Conservation (phyloP, 2,329 filamentous ascomycete species). For the Colletotrichum liriopes region DNA sequence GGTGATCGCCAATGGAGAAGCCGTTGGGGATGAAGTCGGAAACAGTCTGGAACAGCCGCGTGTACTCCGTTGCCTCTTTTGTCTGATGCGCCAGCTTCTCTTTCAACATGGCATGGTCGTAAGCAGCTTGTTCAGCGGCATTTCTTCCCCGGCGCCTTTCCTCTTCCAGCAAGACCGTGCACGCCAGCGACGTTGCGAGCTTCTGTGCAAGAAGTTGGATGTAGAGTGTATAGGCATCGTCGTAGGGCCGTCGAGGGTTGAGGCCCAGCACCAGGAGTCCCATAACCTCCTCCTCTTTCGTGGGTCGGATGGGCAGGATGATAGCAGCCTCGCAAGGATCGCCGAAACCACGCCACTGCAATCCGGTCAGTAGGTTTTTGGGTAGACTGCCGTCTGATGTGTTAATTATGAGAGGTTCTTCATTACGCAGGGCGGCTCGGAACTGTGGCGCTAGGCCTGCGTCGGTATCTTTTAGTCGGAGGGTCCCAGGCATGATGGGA, state of each 20-base stretch:
- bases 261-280: constrained; percentile 80
- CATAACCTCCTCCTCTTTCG: constrained; percentile 76
- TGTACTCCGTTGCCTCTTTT: constrained; percentile 66
- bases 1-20: constrained; percentile 78
- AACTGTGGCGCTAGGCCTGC: constrained; percentile 58
- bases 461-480: constrained; percentile 56
- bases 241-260: constrained; percentile 80
- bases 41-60: constrained; percentile 78
- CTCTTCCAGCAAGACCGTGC: constrained; percentile 79
- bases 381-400: constrained; percentile 70
- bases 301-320: constrained; percentile 78
- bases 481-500: constrained; percentile 55
- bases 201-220: constrained; percentile 70
- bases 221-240: constrained; percentile 81
- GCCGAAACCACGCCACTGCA: constrained; percentile 75
- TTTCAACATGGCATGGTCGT: constrained; percentile 77
- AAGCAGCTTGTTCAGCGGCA: constrained; percentile 74
- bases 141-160: constrained; percentile 72
- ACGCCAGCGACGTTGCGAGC: constrained; percentile 78
- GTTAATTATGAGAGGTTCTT: constrained; percentile 58
- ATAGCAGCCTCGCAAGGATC: constrained; percentile 77
- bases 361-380: constrained; percentile 68
- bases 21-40: constrained; percentile 82
- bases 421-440: constrained; percentile 55
- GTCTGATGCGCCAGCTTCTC: constrained; percentile 74